Percentiles rank a stretch among this genome's conserved stretches.
Conservation (phyloP, 176 grass and related monocot genomes). For the Phragmites australis region DNA sequence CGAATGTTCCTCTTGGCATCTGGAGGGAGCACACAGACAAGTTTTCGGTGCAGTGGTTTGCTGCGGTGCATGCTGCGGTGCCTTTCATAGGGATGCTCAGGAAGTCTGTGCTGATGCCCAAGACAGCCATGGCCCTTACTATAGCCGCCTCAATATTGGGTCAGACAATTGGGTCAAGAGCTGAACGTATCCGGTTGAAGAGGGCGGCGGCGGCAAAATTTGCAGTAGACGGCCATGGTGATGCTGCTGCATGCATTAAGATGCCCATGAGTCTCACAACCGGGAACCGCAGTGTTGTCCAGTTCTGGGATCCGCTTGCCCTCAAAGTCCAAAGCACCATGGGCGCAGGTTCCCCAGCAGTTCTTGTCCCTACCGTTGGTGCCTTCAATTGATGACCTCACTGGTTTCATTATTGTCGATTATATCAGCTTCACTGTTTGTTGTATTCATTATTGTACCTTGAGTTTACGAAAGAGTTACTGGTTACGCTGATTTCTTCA, state of each 20-base stretch:
- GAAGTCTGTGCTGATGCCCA: conserved; percentile 87
- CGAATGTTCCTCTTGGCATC: conserved; percentile 82
- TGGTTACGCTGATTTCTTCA: conserved; percentile 22
- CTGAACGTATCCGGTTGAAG: conserved; percentile 78
- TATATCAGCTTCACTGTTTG: neutral
- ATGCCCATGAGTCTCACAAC: conserved; percentile 48
- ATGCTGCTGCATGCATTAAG: neutral
- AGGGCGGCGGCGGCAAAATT: conserved; percentile 32
- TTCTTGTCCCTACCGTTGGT: conserved; percentile 43
- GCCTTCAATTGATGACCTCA: conserved; percentile 39
- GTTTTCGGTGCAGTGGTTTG: conserved; percentile 75
- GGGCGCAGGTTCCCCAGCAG: neutral
- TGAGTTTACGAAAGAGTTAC: conserved; percentile 24
- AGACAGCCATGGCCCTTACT: conserved; percentile 76
- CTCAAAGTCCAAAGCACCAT: conserved; percentile 32
- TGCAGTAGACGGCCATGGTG: conserved; percentile 12
- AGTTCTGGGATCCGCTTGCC: conserved; percentile 55
- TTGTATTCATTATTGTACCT: conserved; percentile 42
- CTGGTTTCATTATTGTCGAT: neutral
- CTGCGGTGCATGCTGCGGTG: conserved; percentile 69
- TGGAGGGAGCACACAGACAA: conserved; percentile 83
- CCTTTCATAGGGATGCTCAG: conserved; percentile 89
- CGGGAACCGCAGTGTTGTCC: conserved; percentile 32
- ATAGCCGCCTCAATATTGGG: conserved; percentile 77
- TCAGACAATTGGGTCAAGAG: conserved; percentile 83